These are phyloP conservation scores for Paecilomyces variotii DNA, from an alignment of 2,329 filamentous ascomycete genomes.

Conservation along the genomic window DNA sequence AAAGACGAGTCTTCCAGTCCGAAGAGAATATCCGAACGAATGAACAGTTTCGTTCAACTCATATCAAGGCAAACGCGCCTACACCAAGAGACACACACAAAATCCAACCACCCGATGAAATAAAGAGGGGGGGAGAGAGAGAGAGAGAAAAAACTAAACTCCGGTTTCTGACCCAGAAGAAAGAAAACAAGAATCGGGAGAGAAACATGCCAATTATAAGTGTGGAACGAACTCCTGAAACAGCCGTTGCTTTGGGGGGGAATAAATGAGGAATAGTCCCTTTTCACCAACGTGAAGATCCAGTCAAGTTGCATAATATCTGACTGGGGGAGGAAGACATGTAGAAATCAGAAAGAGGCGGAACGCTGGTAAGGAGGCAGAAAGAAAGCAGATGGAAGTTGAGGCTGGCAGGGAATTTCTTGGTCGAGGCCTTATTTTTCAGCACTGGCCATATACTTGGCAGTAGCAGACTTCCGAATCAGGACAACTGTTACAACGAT, in stretches of 20 bases:
- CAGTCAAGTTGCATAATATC: too few relatives aligned
- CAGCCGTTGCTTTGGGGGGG: neutral
- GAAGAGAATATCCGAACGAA: too few relatives aligned
- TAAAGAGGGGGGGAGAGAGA: too few relatives aligned
- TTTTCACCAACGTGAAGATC: neutral
- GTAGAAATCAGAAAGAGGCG: too few relatives aligned
- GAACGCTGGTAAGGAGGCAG: too few relatives aligned
- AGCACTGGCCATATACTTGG: conserved; percentile 29
- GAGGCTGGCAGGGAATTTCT: too few relatives aligned
- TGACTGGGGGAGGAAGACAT: too few relatives aligned
- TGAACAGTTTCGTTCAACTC: neutral
- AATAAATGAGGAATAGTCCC: neutral
- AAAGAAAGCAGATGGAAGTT: too few relatives aligned
- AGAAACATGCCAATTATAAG: neutral
- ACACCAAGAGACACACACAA: neutral
- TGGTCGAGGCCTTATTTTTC: neutral
- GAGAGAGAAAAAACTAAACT: neutral
- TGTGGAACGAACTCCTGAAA: neutral
- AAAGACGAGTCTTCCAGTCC: too few relatives aligned
- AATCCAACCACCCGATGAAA: neutral
- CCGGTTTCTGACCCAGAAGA: neutral
- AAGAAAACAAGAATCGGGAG: neutral
- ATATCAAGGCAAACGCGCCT: neutral
- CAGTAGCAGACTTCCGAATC: conserved; percentile 28
- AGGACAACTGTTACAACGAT: conserved; percentile 18